Base-by-base conservation (phyloP, 169 alveolate genomes). In the Plasmodium berghei region DNA sequence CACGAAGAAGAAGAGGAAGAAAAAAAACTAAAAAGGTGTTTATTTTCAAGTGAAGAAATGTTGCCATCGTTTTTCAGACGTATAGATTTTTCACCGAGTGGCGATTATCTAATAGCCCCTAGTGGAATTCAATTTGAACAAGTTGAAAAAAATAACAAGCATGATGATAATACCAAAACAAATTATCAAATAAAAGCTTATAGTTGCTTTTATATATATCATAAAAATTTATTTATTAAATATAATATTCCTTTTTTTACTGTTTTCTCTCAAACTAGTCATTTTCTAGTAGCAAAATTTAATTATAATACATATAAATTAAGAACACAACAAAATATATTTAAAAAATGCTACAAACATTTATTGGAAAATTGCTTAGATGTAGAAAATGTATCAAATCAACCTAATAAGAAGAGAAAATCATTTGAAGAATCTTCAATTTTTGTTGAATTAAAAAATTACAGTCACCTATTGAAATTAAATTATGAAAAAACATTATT, bases 81-180 rank as follows among this genome's bases (percentile, higher is more conserved):
- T 26, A 93, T 96, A 26, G 98, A 96, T 89, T 96, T 97, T 97
- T 96, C 98, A 14, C 98, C 98, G 2, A 96, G 94, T 49, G 98
- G 98, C 6, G 91, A 96, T 9, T 54, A 96, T 58, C 92, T 96
- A 61, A 97, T 94, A 20, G 89, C 97, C 16, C 98, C 98, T 14
- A 95, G 97, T 49, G 98, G 98, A 12, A 80, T 94, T 26, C 96
- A 95, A 55, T 83, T 83, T 62, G 83, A 83, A 83, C 90, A 83
- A 42, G 80, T 83, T 42, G 90, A 83, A 61, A 83, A 67, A 83
- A 83, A 67, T 62, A 67, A 16, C 20, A 83, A 66, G 42, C 24
- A 16, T 40, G 90, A 83, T 10, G 90, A 83, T 67, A 83, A 67
- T 83, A 45, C 55, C 40, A 83, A 83, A 67, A 67, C 64, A 28